These are phyloP conservation scores for Cladosporium sp. DNA, from an alignment of 2,329 filamentous ascomycete genomes.

Conservation along the genomic window DNA sequence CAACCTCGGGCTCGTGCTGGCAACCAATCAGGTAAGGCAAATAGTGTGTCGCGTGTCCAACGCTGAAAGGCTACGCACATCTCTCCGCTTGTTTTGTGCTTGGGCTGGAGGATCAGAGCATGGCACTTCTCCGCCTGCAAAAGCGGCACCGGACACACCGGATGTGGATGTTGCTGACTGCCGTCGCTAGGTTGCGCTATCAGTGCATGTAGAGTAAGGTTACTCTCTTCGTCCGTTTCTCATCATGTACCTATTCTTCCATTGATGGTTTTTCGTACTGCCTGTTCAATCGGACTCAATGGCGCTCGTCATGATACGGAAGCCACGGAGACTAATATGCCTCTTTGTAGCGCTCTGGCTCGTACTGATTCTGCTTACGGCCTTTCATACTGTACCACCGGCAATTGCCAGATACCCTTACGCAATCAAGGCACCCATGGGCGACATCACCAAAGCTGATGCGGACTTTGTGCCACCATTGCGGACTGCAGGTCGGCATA, in stretches of 20 bases:
- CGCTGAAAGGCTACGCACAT: background rate
- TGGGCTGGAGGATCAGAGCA: background rate
- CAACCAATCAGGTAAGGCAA: background rate
- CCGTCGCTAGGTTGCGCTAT: background rate
- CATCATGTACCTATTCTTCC: no score
- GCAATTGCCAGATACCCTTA: slow-evolving; percentile 5
- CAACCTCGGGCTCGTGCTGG: no score
- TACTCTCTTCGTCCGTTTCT: no score
- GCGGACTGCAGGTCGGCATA: slow-evolving; percentile 55
- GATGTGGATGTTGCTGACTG: background rate
- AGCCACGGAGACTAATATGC: background rate
- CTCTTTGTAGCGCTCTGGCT: background rate
- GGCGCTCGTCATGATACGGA: background rate
- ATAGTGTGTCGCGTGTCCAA: background rate
- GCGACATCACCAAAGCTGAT: slow-evolving; percentile 7
- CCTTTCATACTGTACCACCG: background rate
- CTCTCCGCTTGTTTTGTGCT: background rate
- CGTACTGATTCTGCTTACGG: background rate
- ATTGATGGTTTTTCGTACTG: no score
- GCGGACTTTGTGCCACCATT: slow-evolving; percentile 53
- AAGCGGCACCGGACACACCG: background rate
- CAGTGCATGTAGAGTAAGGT: no score
- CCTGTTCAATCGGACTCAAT: no score
- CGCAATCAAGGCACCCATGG: background rate
- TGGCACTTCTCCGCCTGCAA: background rate